These are phyloP conservation scores for Cyberlindnera americana DNA, from an alignment of 805 yeast species.

Conservation along the genomic window DNA sequence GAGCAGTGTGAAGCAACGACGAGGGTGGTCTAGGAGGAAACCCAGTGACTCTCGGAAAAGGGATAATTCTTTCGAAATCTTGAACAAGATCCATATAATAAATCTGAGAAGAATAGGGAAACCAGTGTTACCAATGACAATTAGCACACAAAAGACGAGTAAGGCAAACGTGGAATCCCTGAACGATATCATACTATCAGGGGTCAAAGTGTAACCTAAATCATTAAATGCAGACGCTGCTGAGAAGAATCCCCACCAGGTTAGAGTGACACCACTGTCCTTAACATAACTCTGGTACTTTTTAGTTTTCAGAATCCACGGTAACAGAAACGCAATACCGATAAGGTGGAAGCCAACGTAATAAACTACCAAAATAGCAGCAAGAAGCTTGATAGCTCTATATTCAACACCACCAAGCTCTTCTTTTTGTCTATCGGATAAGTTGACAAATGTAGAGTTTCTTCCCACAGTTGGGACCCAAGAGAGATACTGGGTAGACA, in stretches of 20 bases:
- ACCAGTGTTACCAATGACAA: constrained; percentile 92
- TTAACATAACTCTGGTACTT: constrained; percentile 43
- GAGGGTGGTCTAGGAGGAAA: constrained; percentile 89
- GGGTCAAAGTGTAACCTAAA: constrained; percentile 77
- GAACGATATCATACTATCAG: constrained; percentile 75
- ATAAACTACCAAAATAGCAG: constrained; percentile 59
- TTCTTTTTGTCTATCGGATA: constrained; percentile 80
- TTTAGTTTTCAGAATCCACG: constrained; percentile 51
- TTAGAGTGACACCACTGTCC: constrained; percentile 60
- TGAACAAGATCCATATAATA: constrained; percentile 75
- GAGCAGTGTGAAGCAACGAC: constrained; percentile 90
- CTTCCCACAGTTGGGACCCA: constrained; percentile 92
- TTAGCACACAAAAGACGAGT: constrained; percentile 60
- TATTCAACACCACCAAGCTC: constrained; percentile 98
- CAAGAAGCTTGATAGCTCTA: constrained; percentile 76
- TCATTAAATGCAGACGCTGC: constrained; percentile 80
- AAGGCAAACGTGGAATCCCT: constrained; percentile 60
- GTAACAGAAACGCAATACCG: constrained; percentile 49
- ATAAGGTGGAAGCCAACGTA: constrained; percentile 74
- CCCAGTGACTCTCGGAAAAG: constrained; percentile 70
- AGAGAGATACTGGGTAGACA: constrained; percentile 70
- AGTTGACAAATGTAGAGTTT: constrained; percentile 83
- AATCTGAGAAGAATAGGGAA: constrained; percentile 82
- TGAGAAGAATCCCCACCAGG: constrained; percentile 94
- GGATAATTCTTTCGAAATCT: constrained; percentile 62